Evolutionary conservation across 169 alveolate genomes (phyloP).

Genomic region (Cystoisospora suis): DNA sequence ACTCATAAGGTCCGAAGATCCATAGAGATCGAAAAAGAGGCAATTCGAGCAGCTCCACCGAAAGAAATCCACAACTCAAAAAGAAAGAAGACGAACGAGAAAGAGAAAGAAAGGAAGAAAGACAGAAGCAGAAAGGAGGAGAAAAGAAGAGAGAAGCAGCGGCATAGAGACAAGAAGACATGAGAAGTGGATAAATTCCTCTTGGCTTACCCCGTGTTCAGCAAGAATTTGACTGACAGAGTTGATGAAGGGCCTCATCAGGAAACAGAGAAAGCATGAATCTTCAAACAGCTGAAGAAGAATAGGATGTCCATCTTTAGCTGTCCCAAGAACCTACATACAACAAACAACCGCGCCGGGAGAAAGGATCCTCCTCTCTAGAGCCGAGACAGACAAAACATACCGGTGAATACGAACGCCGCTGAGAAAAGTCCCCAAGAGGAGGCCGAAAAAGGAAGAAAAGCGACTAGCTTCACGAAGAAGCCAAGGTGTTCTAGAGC

Average conservation of each 20-base stretch:
- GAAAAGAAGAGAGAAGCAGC: background rate
- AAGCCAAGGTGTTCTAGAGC: too few species aligned
- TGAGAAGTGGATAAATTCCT: background rate
- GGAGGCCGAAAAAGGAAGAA: too few species aligned
- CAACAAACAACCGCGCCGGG: background rate
- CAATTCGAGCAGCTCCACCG: too few species aligned
- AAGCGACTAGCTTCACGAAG: too few species aligned
- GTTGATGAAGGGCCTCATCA: conserved; percentile 77
- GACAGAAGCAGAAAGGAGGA: background rate
- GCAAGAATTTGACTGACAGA: conserved; percentile 60
- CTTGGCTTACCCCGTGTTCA: background rate
- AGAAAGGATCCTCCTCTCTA: too few species aligned
- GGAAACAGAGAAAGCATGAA: conserved; percentile 76
- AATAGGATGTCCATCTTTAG: background rate
- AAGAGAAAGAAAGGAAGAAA: background rate
- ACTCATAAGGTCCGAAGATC: too few species aligned
- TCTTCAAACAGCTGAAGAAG: conserved; percentile 68
- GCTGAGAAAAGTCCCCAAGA: too few species aligned
- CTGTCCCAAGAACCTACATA: conserved; percentile 9
- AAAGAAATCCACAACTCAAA: too few species aligned
- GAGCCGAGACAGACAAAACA: too few species aligned
- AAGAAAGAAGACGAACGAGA: too few species aligned
- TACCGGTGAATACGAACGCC: too few species aligned
- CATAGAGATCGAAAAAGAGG: too few species aligned
- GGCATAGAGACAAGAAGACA: background rate